Evolutionary conservation across 208 protist species (phyloP).

Genomic region (Crithidia brevicula): DNA sequence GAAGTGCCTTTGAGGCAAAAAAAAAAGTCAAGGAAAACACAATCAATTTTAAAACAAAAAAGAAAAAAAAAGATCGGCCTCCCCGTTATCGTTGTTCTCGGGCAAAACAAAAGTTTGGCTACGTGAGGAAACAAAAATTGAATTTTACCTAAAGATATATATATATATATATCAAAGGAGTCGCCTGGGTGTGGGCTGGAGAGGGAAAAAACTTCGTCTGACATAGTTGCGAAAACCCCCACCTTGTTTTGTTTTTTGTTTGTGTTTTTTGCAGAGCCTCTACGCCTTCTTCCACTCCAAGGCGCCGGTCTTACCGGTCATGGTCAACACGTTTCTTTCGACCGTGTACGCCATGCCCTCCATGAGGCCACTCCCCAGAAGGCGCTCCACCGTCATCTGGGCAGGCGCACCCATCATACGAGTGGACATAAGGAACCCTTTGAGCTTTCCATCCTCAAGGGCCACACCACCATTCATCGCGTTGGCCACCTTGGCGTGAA

Average conservation of each 20-base stretch:
- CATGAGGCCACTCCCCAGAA: conserved; percentile 36
- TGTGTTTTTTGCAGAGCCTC: neutral
- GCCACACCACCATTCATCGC: conserved; percentile 29
- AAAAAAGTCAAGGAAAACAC: too few species aligned
- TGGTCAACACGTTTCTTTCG: conserved; percentile 35
- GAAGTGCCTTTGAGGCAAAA: too few species aligned
- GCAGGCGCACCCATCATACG: conserved; percentile 37
- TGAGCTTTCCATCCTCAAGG: conserved; percentile 39
- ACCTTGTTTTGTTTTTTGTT: neutral
- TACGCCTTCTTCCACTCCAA: conserved; percentile 31
- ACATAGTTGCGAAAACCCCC: neutral
- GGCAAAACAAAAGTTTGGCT: too few species aligned
- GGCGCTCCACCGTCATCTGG: conserved; percentile 48
- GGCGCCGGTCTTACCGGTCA: conserved; percentile 32
- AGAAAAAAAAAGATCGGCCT: too few species aligned
- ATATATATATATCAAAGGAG: too few species aligned
- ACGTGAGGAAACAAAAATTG: too few species aligned
- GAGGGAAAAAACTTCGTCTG: too few species aligned
- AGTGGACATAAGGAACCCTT: conserved; percentile 44
- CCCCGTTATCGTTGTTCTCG: too few species aligned
- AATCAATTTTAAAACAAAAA: too few species aligned
- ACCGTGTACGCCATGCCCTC: conserved; percentile 38
- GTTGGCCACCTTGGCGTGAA: conserved; percentile 47
- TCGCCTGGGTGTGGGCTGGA: too few species aligned
- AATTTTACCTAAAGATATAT: too few species aligned